Percentiles rank a stretch among this genome's conserved stretches.
Evolutionary conservation across 441 rosid species (phyloP).

Genomic region (Macaranga tanarius): DNA sequence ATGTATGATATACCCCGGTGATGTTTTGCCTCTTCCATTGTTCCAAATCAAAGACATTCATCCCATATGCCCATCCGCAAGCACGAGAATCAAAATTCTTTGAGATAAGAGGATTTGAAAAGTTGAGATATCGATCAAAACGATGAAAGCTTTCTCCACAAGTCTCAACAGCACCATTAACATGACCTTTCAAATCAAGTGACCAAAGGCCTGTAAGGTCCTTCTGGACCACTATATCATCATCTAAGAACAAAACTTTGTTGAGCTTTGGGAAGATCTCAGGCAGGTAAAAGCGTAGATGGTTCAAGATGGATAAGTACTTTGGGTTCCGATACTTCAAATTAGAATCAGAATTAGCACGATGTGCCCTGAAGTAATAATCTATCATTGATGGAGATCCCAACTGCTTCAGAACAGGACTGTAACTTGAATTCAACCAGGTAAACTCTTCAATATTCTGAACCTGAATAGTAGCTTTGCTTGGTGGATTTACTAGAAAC

Average conservation of each 20-base stretch:
- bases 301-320: conserved; percentile 90
- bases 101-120: conserved; percentile 72
- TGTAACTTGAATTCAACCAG: conserved; percentile 92
- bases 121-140: conserved; percentile 93
- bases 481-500: conserved; percentile 59
- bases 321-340: conserved; percentile 94
- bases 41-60: conserved; percentile 67
- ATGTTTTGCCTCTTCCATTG: conserved; percentile 70
- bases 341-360: conserved; percentile 70
- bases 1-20: conserved; percentile 65
- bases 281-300: conserved; percentile 94
- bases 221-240: conserved; percentile 91
- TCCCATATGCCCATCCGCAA: conserved; percentile 88
- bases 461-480: conserved; percentile 61
- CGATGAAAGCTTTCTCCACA: conserved; percentile 97
- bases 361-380: conserved; percentile 87
- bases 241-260: conserved; percentile 91
- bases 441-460: conserved; percentile 73
- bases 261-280: conserved; percentile 90
- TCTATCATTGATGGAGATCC: conserved; percentile 84
- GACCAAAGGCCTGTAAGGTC: conserved; percentile 88
- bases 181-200: conserved; percentile 84
- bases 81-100: conserved; percentile 65
- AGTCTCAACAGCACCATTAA: conserved; percentile 96
- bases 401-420: conserved; percentile 94